Evolutionary conservation across 495 filamentous ascomycete species (phyloP).

Genomic region (Letharia columbiana): DNA sequence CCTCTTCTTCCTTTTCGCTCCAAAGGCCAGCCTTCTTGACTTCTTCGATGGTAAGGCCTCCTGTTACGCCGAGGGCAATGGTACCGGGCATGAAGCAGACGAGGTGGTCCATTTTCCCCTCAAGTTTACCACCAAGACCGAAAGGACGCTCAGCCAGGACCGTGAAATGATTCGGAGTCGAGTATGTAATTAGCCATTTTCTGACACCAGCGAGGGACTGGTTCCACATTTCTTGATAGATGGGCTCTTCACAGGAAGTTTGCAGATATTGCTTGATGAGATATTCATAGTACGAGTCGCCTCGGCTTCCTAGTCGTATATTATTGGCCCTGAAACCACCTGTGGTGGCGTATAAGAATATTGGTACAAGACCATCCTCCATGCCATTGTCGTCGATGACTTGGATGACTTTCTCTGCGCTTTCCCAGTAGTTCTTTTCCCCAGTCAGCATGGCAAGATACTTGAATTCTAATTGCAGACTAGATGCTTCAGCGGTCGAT

Average conservation of each 20-base stretch:
- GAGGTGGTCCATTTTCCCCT: slow-evolving; percentile 95
- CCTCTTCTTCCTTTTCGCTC: slow-evolving; percentile 71
- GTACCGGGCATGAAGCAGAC: slow-evolving; percentile 97
- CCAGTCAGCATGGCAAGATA: slow-evolving; percentile 93
- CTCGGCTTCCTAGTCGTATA: slow-evolving; percentile 84
- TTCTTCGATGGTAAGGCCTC: slow-evolving; percentile 61
- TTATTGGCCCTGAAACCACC: slow-evolving; percentile 75
- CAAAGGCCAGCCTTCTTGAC: slow-evolving; percentile 63
- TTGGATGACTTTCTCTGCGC: slow-evolving; percentile 84
- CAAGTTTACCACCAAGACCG: slow-evolving; percentile 55
- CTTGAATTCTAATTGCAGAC: slow-evolving; percentile 92
- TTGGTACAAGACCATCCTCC: slow-evolving; percentile 79
- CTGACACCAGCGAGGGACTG: slow-evolving; percentile 76
- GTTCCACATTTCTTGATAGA: slow-evolving; percentile 91
- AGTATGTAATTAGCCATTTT: slow-evolving; percentile 87
- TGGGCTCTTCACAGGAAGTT: slow-evolving; percentile 72
- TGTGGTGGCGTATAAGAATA: slow-evolving; percentile 72
- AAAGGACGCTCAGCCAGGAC: slow-evolving; percentile 77
- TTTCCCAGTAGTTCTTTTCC: slow-evolving; percentile 82
- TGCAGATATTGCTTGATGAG: slow-evolving; percentile 37
- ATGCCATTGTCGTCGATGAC: slow-evolving; percentile 71
- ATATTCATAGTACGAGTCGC: slow-evolving; percentile 87
- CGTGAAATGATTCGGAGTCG: slow-evolving; percentile 67
- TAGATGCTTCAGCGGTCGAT: slow-evolving; percentile 86
- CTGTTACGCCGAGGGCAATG: slow-evolving; percentile 81